These are phyloP conservation scores for Pseudocercospora vitis DNA, from an alignment of 2,329 filamentous ascomycete species.

Conservation along the genomic window DNA sequence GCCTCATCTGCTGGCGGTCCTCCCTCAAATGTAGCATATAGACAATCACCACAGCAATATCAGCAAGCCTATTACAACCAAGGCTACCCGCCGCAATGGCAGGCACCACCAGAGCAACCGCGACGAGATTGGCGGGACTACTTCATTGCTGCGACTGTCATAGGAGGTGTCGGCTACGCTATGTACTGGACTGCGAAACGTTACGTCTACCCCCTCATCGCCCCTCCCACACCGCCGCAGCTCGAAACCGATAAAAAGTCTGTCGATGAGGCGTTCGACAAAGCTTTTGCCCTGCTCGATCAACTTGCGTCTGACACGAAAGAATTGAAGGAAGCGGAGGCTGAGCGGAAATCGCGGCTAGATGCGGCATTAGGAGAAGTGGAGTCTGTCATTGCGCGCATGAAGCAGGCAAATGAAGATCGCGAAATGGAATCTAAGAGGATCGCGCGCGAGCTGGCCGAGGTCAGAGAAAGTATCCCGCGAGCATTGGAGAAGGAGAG, in stretches of 20 bases:
- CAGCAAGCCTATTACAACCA: constrained; percentile 39
- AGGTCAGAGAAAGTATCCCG: constrained; percentile 80
- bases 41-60: constrained; percentile 31
- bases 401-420: constrained; percentile 77
- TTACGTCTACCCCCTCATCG: constrained; percentile 86
- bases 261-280: constrained; percentile 91
- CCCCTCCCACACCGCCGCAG: constrained; percentile 89
- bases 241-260: constrained; percentile 90
- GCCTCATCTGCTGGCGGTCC: constrained; percentile 49
- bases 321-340: constrained; percentile 80
- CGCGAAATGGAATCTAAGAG: constrained; percentile 85
- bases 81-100: constrained; percentile 49
- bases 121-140: constrained; percentile 95
- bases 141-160: constrained; percentile 99
- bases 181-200: constrained; percentile 87
- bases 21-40: constrained; percentile 37
- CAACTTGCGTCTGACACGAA: constrained; percentile 90
- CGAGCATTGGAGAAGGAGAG: constrained; percentile 86
- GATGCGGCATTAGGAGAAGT: constrained; percentile 81
- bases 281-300: constrained; percentile 86
- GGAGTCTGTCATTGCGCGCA: constrained; percentile 74
- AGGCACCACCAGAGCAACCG: constrained; percentile 60
- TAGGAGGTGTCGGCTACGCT: constrained; percentile 85
- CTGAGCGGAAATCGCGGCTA: constrained; percentile 77
- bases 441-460: constrained; percentile 80